A percentile compares a stretch with the other conserved stretches of the same genome.
Evolutionary conservation across 2,329 filamentous ascomycete genomes (phyloP).

Genomic region (Xylariaceae sp.): DNA sequence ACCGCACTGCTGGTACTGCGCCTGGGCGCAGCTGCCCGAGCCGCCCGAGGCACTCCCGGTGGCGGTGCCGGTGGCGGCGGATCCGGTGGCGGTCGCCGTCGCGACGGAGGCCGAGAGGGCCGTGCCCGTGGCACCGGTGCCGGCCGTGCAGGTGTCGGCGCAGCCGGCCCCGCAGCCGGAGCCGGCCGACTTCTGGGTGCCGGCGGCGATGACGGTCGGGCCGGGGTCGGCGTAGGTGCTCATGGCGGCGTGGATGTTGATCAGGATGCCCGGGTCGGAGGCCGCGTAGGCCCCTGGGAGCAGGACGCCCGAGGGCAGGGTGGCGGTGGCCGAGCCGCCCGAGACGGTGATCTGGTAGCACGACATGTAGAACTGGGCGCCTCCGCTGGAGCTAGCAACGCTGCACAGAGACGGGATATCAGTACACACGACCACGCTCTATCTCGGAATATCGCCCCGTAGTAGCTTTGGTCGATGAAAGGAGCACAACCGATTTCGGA

Average conservation of each 20-base stretch:
- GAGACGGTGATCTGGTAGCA: conserved; percentile 25
- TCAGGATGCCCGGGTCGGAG: conserved; percentile 36
- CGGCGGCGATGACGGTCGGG: conserved; percentile 33
- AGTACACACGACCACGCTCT: too few species aligned
- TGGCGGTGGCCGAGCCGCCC: conserved; percentile 24
- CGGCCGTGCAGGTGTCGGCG: conserved; percentile 30
- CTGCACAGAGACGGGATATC: too few species aligned
- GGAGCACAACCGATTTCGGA: too few species aligned
- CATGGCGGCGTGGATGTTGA: conserved; percentile 39
- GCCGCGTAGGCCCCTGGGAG: conserved; percentile 38
- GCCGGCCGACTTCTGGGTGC: conserved; percentile 32
- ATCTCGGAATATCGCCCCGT: too few species aligned
- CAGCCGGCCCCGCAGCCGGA: conserved; percentile 31
- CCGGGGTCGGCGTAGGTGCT: conserved; percentile 35
- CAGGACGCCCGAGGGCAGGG: conserved; percentile 20
- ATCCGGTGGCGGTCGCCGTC: conserved; percentile 9
- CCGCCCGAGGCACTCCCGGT: conserved; percentile 9
- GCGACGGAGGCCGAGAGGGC: conserved; percentile 11
- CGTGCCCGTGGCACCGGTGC: conserved; percentile 22
- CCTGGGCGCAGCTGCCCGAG: conserved; percentile 23
- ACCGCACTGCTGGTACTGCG: conserved; percentile 31
- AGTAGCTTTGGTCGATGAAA: too few species aligned
- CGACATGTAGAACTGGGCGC: conserved; percentile 25
- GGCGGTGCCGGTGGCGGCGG: background rate
- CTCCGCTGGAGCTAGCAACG: conserved; percentile 26